Conservation (phyloP, 768 basidiomycete species). For the Tulasnella sp. region DNA sequence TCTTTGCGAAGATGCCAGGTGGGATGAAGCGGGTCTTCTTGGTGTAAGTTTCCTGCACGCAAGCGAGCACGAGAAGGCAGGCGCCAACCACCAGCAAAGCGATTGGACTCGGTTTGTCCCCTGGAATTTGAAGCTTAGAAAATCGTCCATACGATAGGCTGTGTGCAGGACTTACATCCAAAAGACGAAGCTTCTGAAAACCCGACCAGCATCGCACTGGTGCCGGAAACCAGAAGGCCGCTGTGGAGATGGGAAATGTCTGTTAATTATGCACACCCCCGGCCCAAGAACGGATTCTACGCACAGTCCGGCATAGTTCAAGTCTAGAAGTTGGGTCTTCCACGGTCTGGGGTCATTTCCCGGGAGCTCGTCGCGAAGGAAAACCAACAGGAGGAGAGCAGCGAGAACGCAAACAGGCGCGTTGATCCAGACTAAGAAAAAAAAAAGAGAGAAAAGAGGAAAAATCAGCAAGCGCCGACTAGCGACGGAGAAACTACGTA, state of each 20-base stretch:
- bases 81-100: constrained; percentile 56
- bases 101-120: constrained; percentile 61
- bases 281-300: constrained; percentile 36
- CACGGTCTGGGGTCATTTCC: constrained; percentile 1
- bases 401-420: constrained; percentile 67
- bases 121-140: constrained; percentile 42
- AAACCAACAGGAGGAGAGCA: constrained; percentile 52
- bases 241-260: constrained; percentile 41
- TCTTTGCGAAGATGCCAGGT: constrained; percentile 16
- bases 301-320: constrained; percentile 78
- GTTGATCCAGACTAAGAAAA: constrained; percentile 68
- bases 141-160: not conserved
- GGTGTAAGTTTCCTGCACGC: constrained; percentile 53
- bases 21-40: constrained; percentile 22
- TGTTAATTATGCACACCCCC: constrained; percentile 21
- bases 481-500: constrained; percentile 44
- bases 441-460: not conserved
- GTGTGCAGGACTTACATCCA: constrained; percentile 55
- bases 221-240: constrained; percentile 68
- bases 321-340: constrained; percentile 48
- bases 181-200: constrained; percentile 68
- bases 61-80: constrained; percentile 54
- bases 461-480: constrained; percentile 31
- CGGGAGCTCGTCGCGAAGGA: constrained; percentile 47
- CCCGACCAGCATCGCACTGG: constrained; percentile 69